Percentiles rank a stretch among this genome's conserved stretches.
Evolutionary conservation across 352 stramenopile genomes (phyloP).

Genomic region (Phytophthora fragariaefolia): DNA sequence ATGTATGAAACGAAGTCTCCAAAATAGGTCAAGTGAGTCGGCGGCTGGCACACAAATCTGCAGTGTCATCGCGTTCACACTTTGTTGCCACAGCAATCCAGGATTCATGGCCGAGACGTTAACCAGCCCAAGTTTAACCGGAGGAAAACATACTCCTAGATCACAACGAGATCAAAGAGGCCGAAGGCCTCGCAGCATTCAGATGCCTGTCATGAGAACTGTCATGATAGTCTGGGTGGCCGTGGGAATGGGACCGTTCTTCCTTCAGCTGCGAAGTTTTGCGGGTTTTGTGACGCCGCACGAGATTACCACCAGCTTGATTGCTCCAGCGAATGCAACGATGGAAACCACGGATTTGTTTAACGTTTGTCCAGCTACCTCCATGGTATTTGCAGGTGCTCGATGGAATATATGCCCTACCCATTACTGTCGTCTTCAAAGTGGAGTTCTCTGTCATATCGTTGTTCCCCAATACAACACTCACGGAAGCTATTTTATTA

Average conservation of each 20-base stretch:
- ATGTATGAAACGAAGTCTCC: no score
- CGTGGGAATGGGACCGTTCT: slow-evolving; percentile 19
- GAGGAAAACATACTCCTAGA: no score
- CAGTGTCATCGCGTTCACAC: no score
- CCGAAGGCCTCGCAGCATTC: no score
- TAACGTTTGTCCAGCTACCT: slow-evolving; percentile 13
- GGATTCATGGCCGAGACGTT: no score
- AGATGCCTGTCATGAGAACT: no score
- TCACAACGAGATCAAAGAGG: no score
- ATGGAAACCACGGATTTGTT: slow-evolving; percentile 10
- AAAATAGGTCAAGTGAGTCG: no score
- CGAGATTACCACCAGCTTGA: slow-evolving; percentile 29
- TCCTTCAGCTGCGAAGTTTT: slow-evolving; percentile 37
- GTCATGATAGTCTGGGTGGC: slow-evolving; percentile 26
- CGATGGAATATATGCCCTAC: slow-evolving; percentile 24
- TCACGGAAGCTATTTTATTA: slow-evolving; percentile 19
- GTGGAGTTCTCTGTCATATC: slow-evolving; percentile 15
- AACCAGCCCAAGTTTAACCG: no score
- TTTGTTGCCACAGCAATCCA: no score
- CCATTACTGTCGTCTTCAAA: slow-evolving; percentile 16
- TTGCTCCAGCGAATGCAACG: slow-evolving; percentile 1
- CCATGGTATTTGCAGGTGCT: slow-evolving; percentile 18
- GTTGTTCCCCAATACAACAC: slow-evolving; percentile 25
- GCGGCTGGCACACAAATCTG: no score
- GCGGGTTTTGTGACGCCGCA: slow-evolving; percentile 29